Evolutionary conservation across 805 yeast genomes (phyloP), one percentile per base, ranked within the genome.

Genomic region (Cyberlindnera sargentensis): DNA sequence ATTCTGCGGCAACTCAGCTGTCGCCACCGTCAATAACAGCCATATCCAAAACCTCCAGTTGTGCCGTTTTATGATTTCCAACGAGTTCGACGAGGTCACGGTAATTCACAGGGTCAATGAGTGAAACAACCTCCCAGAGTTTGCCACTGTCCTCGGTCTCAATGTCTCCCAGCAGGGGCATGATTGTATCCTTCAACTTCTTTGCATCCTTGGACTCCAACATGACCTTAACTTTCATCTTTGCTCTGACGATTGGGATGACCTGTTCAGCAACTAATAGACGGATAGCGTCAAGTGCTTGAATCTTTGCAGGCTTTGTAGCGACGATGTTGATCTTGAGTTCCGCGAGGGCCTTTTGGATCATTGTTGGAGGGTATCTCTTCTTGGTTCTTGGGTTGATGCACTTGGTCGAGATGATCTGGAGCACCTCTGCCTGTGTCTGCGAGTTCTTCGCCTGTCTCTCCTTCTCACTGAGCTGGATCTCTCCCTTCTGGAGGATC

Each of bases 291-390:
- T 93, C 98, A 37, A 93, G 66, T 0, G 98, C 97, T 61, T 89
- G 96, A 9, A 75, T 72, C 63, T 93, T 93, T 28, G 95, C 85
- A 6, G 86, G 74, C 52, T 82, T 84, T 40, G 74, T 75, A 24
- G 90, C 73, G 20, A 78, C 78, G 51, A 86, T 74, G 60, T 88
- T 89, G 63, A 84, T 87, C 50, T 88, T 90, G 41, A 89, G 63
- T 53, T 84, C 86, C 35, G 73, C 71, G 43, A 93, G 67, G 0
- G 90, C 86, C 65, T 93, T 93, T 49, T 86, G 93, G 46, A 93
- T 84, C 83, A 93, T 90, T 1, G 95, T 78, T 8, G 96, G 93
- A 0, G 99, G 95, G 57, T 93, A 93, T 57, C 97, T 80, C 59
- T 90, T 87, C 59, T 84, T 84, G 3, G 91, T 80, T 43, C 74